Percentiles rank a stretch among this genome's conserved stretches.
Evolutionary conservation across 1,139 yeast species (phyloP).

Genomic region (Nakaseomyces sp.): DNA sequence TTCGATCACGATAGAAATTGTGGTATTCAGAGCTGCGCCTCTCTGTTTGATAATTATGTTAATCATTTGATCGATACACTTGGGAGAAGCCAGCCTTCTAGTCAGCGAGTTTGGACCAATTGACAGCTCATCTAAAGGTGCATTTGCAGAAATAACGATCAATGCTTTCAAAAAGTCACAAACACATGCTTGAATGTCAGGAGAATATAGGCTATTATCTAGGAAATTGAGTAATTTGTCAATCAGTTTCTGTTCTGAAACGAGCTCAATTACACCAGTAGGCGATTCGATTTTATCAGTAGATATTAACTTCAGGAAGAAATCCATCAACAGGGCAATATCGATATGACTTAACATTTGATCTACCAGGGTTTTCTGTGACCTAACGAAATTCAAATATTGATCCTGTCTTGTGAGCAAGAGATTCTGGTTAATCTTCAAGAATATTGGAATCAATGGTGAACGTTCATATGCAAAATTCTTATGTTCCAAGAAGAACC

Average conservation of each 20-base stretch:
- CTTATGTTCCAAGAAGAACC: conserved; percentile 66
- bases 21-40: conserved; percentile 84
- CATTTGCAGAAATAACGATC: conserved; percentile 81
- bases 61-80: conserved; percentile 54
- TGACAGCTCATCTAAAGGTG: conserved; percentile 58
- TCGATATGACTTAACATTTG: conserved; percentile 45
- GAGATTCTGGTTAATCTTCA: conserved; percentile 87
- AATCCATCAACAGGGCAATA: conserved; percentile 66
- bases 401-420: conserved; percentile 65
- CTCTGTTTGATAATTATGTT: conserved; percentile 65
- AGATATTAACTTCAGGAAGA: conserved; percentile 49
- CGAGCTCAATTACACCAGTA: conserved; percentile 50
- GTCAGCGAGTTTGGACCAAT: conserved; percentile 94
- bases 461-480: conserved; percentile 49
- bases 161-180: conserved; percentile 92
- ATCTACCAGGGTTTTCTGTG: conserved; percentile 43
- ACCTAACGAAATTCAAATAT: conserved; percentile 45
- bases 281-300: conserved; percentile 58
- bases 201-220: conserved; percentile 37
- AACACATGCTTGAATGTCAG: conserved; percentile 80
- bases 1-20: conserved; percentile 92
- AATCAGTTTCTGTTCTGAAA: conserved; percentile 44
- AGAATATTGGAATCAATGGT: conserved; percentile 55
- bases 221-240: conserved; percentile 43
- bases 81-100: conserved; percentile 71